Evolutionary conservation across 23 red algal species (phyloP), one percentile per base, ranked within the genome.

Genomic region (Pyropia yezoensis): DNA sequence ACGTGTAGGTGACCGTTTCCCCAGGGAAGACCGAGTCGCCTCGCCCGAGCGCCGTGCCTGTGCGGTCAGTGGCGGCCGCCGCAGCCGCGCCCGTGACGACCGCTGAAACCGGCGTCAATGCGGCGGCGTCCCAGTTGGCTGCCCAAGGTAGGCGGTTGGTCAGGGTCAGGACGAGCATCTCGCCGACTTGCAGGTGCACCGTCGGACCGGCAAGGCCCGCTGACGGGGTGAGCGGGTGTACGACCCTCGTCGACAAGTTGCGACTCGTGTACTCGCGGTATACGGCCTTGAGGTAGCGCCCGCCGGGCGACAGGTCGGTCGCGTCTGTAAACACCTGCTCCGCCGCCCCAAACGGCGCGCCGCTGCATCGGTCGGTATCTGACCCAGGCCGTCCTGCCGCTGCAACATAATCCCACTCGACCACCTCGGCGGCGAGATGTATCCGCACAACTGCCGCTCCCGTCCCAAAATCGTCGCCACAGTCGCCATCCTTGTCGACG

Each of bases 281-380:
- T 6, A 63, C 72, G 17, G 72, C 72, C 72, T 76, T 76, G 29
- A 76, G 22, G 54, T 76, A 76, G 0, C 72, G 72, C 55, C 59
- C 62, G 58, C 72, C 72, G 0, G 72, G 72, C 9, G 72, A 64
- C 51, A 49, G 21, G 1, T 55, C 59, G 13, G 59, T 61, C 7
- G 72, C 59, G 27, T 63, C 26, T 1, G 72, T 76, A 39, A 76
- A 76, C 15, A 76, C 72, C 17, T 55, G 16, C 18, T 61, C 72
- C 18, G 49, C 72, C 11, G 27, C 72, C 13, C 72, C 72, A 11
- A 76, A 76, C 26, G 55, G 54, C 3, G 54, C 59, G 19, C 30
- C 30, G n/a, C 59, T 76, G 72, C 72, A 76, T 13, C 39, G 39
- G 39, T 47, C 39, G 7, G 39, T 47, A 8, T 13, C 39, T 13